These are phyloP conservation scores for Hypoxylon sp. DNA, from an alignment of 2,329 filamentous ascomycete genomes.

Conservation along the genomic window DNA sequence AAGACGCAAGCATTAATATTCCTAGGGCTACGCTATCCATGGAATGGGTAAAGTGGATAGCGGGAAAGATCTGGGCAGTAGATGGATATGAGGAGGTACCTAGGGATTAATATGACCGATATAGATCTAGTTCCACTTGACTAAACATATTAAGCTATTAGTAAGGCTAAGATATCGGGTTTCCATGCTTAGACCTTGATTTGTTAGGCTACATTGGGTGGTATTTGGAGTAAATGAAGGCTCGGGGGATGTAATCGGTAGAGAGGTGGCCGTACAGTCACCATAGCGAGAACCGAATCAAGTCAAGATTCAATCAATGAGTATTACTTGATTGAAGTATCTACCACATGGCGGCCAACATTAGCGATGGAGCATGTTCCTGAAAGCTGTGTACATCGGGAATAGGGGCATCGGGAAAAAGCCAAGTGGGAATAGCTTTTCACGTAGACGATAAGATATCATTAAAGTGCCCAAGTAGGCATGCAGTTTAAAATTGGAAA, in stretches of 20 bases:
- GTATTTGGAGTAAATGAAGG: background rate
- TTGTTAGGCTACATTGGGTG: background rate
- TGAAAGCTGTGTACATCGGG: background rate
- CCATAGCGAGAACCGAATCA: background rate
- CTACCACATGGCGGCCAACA: background rate
- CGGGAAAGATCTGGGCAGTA: background rate
- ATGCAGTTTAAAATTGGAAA: background rate
- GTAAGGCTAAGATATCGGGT: background rate
- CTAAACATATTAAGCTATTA: background rate
- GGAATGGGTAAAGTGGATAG: background rate
- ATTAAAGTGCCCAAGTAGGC: background rate
- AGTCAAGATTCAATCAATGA: background rate
- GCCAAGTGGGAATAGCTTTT: background rate
- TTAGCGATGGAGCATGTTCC: background rate
- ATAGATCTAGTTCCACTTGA: background rate
- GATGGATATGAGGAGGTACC: background rate
- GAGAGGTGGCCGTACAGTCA: background rate
- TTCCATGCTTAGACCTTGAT: background rate
- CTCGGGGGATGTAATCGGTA: too few relatives aligned
- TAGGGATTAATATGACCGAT: background rate
- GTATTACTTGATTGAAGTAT: background rate
- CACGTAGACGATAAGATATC: background rate
- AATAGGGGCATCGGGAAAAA: background rate
- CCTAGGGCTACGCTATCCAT: background rate
- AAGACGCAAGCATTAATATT: background rate